These are phyloP conservation scores for Cornus controversa DNA, from an alignment of 148 eudicot species.

Conservation along the genomic window DNA sequence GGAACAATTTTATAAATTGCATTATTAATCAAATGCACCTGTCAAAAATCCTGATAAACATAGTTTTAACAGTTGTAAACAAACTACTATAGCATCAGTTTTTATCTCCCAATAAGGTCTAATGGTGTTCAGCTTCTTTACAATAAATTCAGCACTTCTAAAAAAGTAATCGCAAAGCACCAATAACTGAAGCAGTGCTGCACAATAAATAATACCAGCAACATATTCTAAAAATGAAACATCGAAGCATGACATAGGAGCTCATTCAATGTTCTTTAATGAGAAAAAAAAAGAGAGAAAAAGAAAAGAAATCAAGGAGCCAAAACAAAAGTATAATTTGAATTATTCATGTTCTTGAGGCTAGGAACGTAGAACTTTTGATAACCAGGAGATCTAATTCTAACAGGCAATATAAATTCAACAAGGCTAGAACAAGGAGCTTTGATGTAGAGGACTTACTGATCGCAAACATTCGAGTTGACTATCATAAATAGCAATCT, in stretches of 20 bases:
- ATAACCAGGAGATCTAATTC: neutral
- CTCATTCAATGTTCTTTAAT: too few species aligned
- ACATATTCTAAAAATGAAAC: neutral
- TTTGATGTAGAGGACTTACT: constrained; percentile 26
- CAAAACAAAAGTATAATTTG: too few species aligned
- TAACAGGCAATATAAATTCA: neutral
- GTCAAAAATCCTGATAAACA: too few species aligned
- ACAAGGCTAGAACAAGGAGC: neutral
- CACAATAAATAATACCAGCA: neutral
- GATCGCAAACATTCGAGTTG: constrained; percentile 47
- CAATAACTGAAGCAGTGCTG: neutral
- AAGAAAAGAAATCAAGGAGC: too few species aligned
- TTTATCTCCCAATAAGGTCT: neutral
- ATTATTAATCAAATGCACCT: too few species aligned
- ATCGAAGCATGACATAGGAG: too few species aligned
- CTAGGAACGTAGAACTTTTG: neutral
- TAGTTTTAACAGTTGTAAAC: neutral
- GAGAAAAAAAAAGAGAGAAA: too few species aligned
- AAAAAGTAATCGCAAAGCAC: neutral
- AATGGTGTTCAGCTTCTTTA: neutral
- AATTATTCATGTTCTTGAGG: neutral
- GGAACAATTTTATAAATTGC: too few species aligned
- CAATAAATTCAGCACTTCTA: neutral
- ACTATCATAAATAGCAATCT: constrained; percentile 47
- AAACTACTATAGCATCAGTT: neutral